phyloP scores from a whole-genome alignment of 176 grass and related monocot genomes.

The Aegilops speltoides region DNA sequence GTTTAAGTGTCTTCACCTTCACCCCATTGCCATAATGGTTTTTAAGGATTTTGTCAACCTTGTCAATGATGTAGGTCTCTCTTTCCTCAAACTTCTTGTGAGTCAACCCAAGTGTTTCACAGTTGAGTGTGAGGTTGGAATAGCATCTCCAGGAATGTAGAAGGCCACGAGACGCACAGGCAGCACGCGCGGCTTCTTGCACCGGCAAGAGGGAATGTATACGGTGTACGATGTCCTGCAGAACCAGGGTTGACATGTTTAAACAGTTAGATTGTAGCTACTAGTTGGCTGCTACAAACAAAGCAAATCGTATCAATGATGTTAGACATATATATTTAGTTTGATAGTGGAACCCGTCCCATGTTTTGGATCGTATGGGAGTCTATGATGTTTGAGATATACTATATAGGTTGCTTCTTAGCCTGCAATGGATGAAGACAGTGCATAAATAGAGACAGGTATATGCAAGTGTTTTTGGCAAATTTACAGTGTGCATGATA shows the following conservation, averaged over 20 bases:
- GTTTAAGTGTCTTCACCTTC: not conserved
- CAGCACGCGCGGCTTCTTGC: not conserved
- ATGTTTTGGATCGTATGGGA: too few relatives aligned
- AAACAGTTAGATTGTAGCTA: not conserved
- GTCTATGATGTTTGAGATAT: too few relatives aligned
- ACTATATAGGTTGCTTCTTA: not conserved
- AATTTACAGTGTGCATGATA: too few relatives aligned
- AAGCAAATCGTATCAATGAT: too few relatives aligned
- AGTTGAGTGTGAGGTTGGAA: not conserved
- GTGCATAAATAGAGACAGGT: too few relatives aligned
- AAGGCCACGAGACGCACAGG: not conserved
- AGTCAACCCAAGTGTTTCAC: not conserved
- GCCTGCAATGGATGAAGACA: not conserved
- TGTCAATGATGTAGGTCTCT: not conserved
- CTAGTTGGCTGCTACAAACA: not conserved
- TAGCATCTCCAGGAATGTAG: not conserved
- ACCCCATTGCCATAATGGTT: not conserved
- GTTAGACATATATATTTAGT: too few relatives aligned
- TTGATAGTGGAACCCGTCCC: too few relatives aligned
- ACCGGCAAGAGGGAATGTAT: not conserved
- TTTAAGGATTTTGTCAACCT: not conserved
- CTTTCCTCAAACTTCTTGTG: not conserved
- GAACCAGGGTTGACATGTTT: not conserved
- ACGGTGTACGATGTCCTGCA: not conserved
- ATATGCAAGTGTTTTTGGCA: too few relatives aligned